Evolutionary conservation across 768 basidiomycete species (phyloP), one percentile per base, ranked within the genome.

Genomic region (Amylocystis lapponica): DNA sequence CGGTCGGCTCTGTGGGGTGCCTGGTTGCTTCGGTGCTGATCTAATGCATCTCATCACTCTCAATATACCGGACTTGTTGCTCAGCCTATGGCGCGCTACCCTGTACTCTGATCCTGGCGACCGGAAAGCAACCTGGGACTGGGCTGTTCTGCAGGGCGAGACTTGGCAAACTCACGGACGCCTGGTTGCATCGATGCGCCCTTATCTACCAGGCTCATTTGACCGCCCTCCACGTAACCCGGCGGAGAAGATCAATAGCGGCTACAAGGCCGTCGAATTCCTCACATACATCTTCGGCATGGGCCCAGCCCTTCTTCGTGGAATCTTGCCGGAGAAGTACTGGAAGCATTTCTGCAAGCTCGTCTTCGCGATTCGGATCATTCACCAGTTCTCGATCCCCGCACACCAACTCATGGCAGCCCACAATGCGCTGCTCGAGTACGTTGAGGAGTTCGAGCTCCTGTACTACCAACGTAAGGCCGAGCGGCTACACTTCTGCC

Each of bases 211-310:
- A n/a, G 57, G 60, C 1, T 69, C 63, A 0, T 71, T 70, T 53
- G 63, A 71, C 50, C 57, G 63, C 1, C 63, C 68, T 14, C 73
- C 69, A 3, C 61, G 67, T 0, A 67, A 74, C 41, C 57, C 57
- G 13, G 66, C 67, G 0, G 56, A 65, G 38, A 72, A 72, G 45
- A 60, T 71, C 39, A 48, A 60, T 1, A 58, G 52, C 21, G 58
- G 61, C 0, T 65, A 61, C 49, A 65, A 65, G 36, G 55, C 58
- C 12, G 50, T 47, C 39, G 61, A 64, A 23, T 61, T 41, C 27
- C 47, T 53, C 0, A 37, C 38, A 0, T 61, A 56, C 31, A 21
- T 64, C 19, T 60, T 42, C 36, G 54, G 49, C 2, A 31, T 56
- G 4, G 49, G 51, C 0, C 65, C 62, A 1, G 60, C 41, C 0